Evolutionary conservation across 2,329 filamentous ascomycete species (phyloP).

Genomic region (Cladobotryum protrusum): DNA sequence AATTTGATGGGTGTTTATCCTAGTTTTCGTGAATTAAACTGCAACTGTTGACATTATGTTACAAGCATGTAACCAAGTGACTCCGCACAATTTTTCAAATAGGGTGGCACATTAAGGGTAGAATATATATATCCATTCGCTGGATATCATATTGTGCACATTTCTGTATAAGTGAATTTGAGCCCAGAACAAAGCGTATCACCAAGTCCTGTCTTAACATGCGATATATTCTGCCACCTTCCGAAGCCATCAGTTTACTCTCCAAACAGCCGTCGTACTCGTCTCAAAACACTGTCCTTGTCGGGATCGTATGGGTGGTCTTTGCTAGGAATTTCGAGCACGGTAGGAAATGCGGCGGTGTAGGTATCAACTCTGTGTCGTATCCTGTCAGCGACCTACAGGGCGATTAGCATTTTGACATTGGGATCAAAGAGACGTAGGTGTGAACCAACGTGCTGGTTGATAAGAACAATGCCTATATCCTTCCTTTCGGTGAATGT

Average conservation of each 20-base stretch:
- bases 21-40: slow-evolving; percentile 4
- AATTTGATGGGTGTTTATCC: slow-evolving; percentile 1
- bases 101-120: too few relatives aligned
- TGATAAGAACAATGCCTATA: slow-evolving; percentile 93
- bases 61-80: neutral
- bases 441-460: slow-evolving; percentile 74
- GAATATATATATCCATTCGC: too few relatives aligned
- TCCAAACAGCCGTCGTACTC: slow-evolving; percentile 64
- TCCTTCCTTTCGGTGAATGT: slow-evolving; percentile 88
- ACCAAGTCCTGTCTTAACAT: too few relatives aligned
- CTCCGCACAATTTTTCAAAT: too few relatives aligned
- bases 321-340: slow-evolving; percentile 97
- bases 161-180: too few relatives aligned
- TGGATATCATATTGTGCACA: too few relatives aligned
- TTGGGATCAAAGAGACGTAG: neutral
- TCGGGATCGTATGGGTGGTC: slow-evolving; percentile 98
- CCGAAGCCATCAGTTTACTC: slow-evolving; percentile 43
- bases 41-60: neutral
- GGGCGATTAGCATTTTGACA: slow-evolving; percentile 15
- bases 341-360: slow-evolving; percentile 89
- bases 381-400: slow-evolving; percentile 87
- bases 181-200: too few relatives aligned
- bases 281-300: slow-evolving; percentile 93
- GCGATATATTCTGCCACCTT: too few relatives aligned
- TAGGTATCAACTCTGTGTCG: slow-evolving; percentile 84